phyloP scores from a whole-genome alignment of 2,329 filamentous ascomycete genomes.

The Stromatinia cepivora region DNA sequence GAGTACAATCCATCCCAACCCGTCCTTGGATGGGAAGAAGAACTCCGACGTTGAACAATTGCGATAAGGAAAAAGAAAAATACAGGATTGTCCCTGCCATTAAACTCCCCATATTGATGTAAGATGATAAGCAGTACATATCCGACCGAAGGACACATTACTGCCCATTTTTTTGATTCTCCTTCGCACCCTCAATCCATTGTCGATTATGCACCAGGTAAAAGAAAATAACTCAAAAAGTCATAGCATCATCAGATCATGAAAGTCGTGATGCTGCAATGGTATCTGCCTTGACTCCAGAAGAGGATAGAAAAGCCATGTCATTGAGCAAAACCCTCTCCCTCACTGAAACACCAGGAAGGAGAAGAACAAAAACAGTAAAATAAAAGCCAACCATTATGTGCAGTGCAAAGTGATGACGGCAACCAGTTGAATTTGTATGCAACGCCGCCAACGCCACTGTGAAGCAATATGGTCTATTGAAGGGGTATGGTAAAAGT shows the following conservation, averaged over 20 bases:
- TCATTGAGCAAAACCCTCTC: conserved; percentile 21
- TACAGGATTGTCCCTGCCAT: conserved; percentile 21
- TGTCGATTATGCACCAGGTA: not conserved
- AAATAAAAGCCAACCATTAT: conserved; percentile 22
- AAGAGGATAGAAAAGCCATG: conserved; percentile 10
- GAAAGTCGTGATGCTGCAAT: conserved; percentile 23
- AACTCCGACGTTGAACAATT: conserved; percentile 13
- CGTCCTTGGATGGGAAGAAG: conserved; percentile 3
- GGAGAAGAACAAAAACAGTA: conserved; percentile 18
- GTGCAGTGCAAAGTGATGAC: conserved; percentile 20
- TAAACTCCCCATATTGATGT: conserved; percentile 22
- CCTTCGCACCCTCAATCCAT: not conserved
- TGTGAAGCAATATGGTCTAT: conserved; percentile 31
- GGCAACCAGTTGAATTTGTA: conserved; percentile 28
- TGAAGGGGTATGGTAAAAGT: conserved; percentile 28
- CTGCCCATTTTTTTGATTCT: conserved; percentile 11
- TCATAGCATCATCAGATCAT: conserved; percentile 23
- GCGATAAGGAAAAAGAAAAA: conserved; percentile 10
- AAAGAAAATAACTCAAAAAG: conserved; percentile 6
- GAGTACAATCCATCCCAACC: conserved; percentile 14
- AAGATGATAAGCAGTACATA: conserved; percentile 13
- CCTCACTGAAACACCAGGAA: conserved; percentile 14
- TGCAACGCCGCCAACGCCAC: conserved; percentile 29
- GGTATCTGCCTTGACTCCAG: conserved; percentile 7
- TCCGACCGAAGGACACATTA: conserved; percentile 6